Base-by-base conservation (phyloP, 345 rosid genomes). In the Sonneratia alba region DNA sequence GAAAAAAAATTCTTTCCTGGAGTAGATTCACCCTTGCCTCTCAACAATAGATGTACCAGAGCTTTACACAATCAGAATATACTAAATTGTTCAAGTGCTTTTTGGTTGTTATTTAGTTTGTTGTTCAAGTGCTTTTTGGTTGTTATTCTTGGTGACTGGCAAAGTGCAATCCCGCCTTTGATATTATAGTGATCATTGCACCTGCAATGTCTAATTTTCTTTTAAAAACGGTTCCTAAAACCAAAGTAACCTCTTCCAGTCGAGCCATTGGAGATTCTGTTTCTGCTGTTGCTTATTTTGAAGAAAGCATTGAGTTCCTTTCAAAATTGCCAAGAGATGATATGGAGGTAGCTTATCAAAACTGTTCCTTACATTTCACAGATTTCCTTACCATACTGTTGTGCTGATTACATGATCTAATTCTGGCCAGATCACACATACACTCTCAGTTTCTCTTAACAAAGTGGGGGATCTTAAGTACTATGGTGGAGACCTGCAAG, bases 391-490 rank as follows among this genome's bases (percentile, higher is more conserved):
- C 5, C 36, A 62, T 62, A 15, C 66, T 13, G 16, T 34, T 62
- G 64, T 72, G 34, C 74, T 47, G 57, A 42, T 38, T 75, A 38
- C 42, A 3, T 19, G 66, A 63, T 40, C 36, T 71, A 72, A 34
- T 72, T 69, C 72, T 78, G 32, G 69, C 68, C 91, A 92, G 98
- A 82, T 90, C 40, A 85, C 85, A 32, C 98, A 95, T 80, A 89
- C 98, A 6, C 96, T 90, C 68, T 92, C 98, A 75, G 98, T 95
- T 75, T 95, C 98, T 45, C 96, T 90, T 73, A 95, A 95, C 77
- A 95, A 92, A 85, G 83, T 95, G 70, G 99, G 99, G 51, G 99
- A 95, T 81, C 88, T 95, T 48, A 92, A 95, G 78, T 95, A 95
- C 59, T 95, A 95, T 77, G 96, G 75, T 67, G 89, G 89, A 78